Percentiles rank a stretch among this genome's conserved stretches.
These are phyloP conservation scores for Wickerhamomyces canadensis DNA, from an alignment of 805 yeast species.

Conservation along the genomic window DNA sequence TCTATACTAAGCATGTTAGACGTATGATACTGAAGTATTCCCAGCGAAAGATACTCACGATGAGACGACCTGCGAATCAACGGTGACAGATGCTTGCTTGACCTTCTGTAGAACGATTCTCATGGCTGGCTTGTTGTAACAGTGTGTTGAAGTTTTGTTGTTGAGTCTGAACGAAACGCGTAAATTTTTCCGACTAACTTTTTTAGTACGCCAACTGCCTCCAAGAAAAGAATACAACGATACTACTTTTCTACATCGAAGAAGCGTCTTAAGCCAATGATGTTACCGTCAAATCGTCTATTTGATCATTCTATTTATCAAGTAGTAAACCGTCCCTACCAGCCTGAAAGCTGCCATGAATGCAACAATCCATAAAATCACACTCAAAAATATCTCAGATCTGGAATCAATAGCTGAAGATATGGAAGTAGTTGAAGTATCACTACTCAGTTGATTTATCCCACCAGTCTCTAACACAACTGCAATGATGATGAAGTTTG, in stretches of 20 bases:
- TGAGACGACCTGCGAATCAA: constrained; percentile 65
- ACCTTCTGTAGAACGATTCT: constrained; percentile 89
- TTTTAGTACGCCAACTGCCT: no score
- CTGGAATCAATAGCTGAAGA: constrained; percentile 22
- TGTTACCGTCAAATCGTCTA: constrained; percentile 10
- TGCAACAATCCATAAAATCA: constrained; percentile 90
- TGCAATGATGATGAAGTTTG: constrained; percentile 77
- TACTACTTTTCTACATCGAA: no score
- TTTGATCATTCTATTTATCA: constrained; percentile 32
- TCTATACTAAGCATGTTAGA: constrained; percentile 40
- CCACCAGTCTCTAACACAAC: constrained; percentile 86
- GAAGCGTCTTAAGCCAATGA: neutral
- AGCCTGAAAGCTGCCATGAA: constrained; percentile 82
- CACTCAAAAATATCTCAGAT: constrained; percentile 67
- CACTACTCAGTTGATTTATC: constrained; percentile 35
- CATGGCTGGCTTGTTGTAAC: constrained; percentile 44
- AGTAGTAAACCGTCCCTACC: constrained; percentile 62
- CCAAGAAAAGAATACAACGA: no score
- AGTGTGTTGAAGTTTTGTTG: no score
- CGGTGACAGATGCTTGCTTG: constrained; percentile 83
- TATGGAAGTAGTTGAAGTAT: constrained; percentile 14
- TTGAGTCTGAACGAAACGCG: no score
- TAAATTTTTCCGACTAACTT: no score
- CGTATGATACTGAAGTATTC: no score
- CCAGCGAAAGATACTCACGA: no score